phyloP scores from a whole-genome alignment of 2,329 filamentous ascomycete species.

The Fusarium sp. region DNA sequence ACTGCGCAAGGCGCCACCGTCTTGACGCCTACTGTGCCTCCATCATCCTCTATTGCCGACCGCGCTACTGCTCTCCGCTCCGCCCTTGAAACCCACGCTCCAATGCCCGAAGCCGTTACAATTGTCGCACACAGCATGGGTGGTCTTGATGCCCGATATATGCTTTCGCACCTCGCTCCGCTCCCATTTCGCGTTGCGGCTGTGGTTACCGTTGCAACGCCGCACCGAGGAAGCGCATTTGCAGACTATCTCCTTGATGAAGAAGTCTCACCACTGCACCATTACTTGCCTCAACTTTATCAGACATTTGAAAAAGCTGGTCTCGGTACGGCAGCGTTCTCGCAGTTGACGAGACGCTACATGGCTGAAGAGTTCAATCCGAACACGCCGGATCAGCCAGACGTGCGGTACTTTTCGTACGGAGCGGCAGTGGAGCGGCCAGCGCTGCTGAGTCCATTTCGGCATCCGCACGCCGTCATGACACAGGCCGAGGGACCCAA shows the following conservation, averaged over 20 bases:
- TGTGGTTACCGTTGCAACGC: conserved; percentile 64
- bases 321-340: conserved; percentile 67
- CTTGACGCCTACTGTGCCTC: conserved; percentile 68
- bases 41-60: conserved; percentile 67
- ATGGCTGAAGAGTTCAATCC: conserved; percentile 69
- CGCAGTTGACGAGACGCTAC: conserved; percentile 67
- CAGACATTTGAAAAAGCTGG: conserved; percentile 60
- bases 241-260: conserved; percentile 62
- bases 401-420: conserved; percentile 70
- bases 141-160: conserved; percentile 71
- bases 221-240: conserved; percentile 64
- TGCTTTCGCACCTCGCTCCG: conserved; percentile 66
- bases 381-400: conserved; percentile 60
- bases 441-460: conserved; percentile 72
- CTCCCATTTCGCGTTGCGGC: conserved; percentile 57
- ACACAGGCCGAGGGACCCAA: conserved; percentile 65
- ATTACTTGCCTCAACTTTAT: conserved; percentile 64
- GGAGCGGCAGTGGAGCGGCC: conserved; percentile 58
- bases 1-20: conserved; percentile 62
- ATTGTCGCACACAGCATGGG: conserved; percentile 79
- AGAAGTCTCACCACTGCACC: conserved; percentile 51
- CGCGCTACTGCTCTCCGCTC: conserved; percentile 66
- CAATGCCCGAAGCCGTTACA: conserved; percentile 65
- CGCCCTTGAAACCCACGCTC: conserved; percentile 58
- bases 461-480: conserved; percentile 61